A percentile compares a stretch with the other conserved stretches of the same genome.
Conservation (phyloP, 163 green algal species). For the Scenedesmus sp. region DNA sequence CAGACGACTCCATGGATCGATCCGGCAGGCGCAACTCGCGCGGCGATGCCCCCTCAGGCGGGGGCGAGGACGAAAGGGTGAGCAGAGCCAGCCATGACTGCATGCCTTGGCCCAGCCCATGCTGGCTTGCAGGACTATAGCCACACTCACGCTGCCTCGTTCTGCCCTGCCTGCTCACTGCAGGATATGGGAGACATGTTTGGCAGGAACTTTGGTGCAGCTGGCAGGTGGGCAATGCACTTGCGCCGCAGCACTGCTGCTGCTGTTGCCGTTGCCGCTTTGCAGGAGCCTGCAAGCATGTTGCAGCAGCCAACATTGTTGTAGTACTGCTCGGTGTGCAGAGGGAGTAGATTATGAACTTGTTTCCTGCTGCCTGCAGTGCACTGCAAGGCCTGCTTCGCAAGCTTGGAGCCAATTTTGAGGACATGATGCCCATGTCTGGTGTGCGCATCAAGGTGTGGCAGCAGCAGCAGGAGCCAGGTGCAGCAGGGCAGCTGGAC, state of each 20-base stretch:
- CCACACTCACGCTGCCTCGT: neutral
- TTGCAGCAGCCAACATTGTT: neutral
- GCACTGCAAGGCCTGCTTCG: conserved; percentile 91
- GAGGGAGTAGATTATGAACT: neutral
- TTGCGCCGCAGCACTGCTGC: neutral
- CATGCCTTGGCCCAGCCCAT: neutral
- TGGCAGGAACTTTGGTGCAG: conserved; percentile 57
- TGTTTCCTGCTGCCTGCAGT: conserved; percentile 51
- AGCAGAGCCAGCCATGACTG: neutral
- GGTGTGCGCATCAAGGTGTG: conserved; percentile 72
- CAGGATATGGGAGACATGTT: conserved; percentile 64
- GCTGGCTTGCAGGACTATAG: too few species aligned
- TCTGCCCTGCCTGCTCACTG: neutral
- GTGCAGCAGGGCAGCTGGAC: neutral
- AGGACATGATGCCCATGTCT: conserved; percentile 77
- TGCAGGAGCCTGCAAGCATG: neutral
- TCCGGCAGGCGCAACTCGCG: conserved; percentile 40
- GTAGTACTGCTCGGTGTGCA: neutral
- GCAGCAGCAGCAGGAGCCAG: neutral
- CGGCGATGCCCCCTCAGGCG: neutral
- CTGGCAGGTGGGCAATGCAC: conserved; percentile 54
- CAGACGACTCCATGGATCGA: conserved; percentile 31
- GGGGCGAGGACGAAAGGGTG: conserved; percentile 36
- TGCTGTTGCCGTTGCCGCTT: neutral
- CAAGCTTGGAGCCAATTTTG: conserved; percentile 91